These are phyloP conservation scores for Lactarius trivialis DNA, from an alignment of 768 basidiomycete genomes.

Conservation along the genomic window DNA sequence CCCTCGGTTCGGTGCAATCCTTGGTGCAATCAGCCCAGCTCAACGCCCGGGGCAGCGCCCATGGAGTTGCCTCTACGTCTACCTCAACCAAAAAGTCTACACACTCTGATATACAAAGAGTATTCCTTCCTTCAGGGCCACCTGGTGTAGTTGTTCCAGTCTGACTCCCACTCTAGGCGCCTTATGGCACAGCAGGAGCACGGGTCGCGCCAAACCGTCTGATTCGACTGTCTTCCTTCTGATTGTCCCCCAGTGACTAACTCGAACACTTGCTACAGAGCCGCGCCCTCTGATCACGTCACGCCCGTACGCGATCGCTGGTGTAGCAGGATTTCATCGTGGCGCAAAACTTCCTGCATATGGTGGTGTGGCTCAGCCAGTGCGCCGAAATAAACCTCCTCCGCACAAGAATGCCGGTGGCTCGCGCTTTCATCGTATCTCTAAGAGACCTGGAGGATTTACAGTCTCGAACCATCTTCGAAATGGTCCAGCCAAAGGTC, in stretches of 20 bases:
- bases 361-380: background rate
- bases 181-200: background rate
- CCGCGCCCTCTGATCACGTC: slow-evolving; percentile 9
- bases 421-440: background rate
- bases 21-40: background rate
- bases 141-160: background rate
- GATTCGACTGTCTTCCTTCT: background rate
- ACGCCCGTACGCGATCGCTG: slow-evolving; percentile 6
- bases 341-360: background rate
- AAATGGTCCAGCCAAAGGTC: background rate
- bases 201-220: background rate
- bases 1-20: background rate
- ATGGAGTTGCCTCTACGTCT: background rate
- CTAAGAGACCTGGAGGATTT: background rate
- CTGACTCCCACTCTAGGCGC: slow-evolving; percentile 6
- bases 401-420: slow-evolving; percentile 5
- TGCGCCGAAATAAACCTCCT: slow-evolving; percentile 8
- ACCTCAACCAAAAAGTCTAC: background rate
- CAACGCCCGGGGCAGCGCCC: background rate
- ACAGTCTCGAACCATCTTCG: background rate
- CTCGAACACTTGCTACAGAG: background rate
- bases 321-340: slow-evolving; percentile 17
- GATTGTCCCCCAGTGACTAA: background rate
- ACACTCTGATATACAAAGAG: background rate
- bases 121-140: background rate